Evolutionary conservation across 148 eudicot genomes (phyloP), one percentile per base, ranked within the genome.

Genomic region (Vaccinium myrtillus): DNA sequence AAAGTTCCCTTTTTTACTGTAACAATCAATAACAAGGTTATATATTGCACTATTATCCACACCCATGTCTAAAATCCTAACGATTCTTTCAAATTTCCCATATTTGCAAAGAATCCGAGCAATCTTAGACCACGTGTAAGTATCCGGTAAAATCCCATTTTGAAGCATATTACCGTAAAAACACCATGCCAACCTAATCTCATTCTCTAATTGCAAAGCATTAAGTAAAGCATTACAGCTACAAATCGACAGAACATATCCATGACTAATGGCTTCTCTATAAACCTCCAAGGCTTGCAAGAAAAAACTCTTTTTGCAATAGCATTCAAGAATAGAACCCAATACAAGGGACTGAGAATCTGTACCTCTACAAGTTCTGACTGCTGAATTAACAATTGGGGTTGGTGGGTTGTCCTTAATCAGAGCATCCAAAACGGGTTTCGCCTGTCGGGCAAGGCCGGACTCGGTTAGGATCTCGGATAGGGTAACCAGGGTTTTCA

Each of bases 111-210:
- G 86, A 82, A 93, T 85, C 27, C 87, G 82, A 79, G 95, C 94
- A 73, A 96, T 83, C 18, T 89, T 56, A 78, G 89, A 88, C 99
- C 92, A 93, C 4, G 95, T 92, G 81, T 49, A 86, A 63, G 77
- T 67, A 91, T 92, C 86, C 51, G 53, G 84, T 46, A 86, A 67
- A 90, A 92, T 65, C 88, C 89, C 87, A 87, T 88, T 91, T 70
- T 96, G 84, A 84, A 93, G 79, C 95, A 94, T 90, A 0, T 90
- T 91, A 88, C 93, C n/a, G n/a, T n/a, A n/a, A n/a, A n/a, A n/a
- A n/a, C n/a, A n/a, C n/a, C n/a, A n/a, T n/a, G n/a, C n/a, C n/a
- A n/a, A n/a, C n/a, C 79, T 86, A 58, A 78, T 83, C 90, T 94
- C 95, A 82, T 90, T 81, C 59, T 83, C 82, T 43, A 83, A 61